These are phyloP conservation scores for Cryptosporidium andersoni DNA, from an alignment of 169 alveolate species.

Conservation along the genomic window DNA sequence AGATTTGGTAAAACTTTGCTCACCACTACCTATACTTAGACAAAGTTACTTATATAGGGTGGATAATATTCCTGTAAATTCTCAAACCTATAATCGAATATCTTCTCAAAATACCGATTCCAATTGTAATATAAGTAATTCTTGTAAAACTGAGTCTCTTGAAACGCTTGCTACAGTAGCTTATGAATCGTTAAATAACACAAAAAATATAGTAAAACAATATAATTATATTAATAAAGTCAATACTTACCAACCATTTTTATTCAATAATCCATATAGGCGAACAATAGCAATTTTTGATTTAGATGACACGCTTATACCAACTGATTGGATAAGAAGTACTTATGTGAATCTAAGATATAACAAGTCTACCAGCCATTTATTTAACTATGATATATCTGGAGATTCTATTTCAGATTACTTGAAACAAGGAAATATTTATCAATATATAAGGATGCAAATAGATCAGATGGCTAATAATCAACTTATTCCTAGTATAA, in stretches of 20 bases:
- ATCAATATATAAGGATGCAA: slow-evolving; percentile 75
- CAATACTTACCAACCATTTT: too few species aligned
- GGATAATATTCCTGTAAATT: too few species aligned
- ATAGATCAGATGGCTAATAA: slow-evolving; percentile 75
- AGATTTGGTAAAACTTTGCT: slow-evolving; percentile 60
- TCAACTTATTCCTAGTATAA: slow-evolving; percentile 75
- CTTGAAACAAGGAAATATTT: slow-evolving; percentile 23
- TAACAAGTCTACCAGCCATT: slow-evolving; percentile 21
- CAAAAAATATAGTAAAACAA: too few species aligned
- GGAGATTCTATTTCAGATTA: slow-evolving; percentile 12
- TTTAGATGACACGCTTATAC: slow-evolving; percentile 83
- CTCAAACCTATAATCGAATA: too few species aligned
- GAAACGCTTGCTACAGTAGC: too few species aligned
- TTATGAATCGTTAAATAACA: too few species aligned
- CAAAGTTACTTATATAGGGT: slow-evolving; percentile 5
- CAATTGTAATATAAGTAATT: too few species aligned
- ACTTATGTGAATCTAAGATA: slow-evolving; percentile 53
- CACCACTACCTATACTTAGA: slow-evolving; percentile 50
- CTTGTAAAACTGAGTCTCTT: too few species aligned
- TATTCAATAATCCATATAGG: too few species aligned
- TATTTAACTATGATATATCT: not conserved
- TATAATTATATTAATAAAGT: too few species aligned
- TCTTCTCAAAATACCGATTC: too few species aligned
- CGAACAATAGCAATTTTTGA: slow-evolving; percentile 77
- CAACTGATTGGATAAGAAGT: slow-evolving; percentile 82